phyloP scores from a whole-genome alignment of 2,329 filamentous ascomycete species.

The Waltergamsia citrina region DNA sequence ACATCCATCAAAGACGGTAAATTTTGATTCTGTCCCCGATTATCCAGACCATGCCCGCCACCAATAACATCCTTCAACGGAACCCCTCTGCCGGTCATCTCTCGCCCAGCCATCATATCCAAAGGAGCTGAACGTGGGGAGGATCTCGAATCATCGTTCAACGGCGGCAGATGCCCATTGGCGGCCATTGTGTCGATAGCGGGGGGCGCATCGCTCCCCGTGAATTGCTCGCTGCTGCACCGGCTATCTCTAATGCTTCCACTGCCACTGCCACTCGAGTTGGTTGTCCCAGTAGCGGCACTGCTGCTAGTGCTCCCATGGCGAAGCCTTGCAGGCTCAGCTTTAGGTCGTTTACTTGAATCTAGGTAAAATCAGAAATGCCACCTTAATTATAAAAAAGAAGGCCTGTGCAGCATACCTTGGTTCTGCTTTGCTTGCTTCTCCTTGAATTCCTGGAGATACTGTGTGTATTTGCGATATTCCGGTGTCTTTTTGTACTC shows the following conservation, averaged over 20 bases:
- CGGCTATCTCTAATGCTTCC: constrained; percentile 30
- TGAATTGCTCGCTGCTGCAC: constrained; percentile 36
- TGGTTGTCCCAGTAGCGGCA: constrained; percentile 22
- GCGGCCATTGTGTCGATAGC: constrained; percentile 26
- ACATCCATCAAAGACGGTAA: constrained; percentile 39
- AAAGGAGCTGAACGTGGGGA: constrained; percentile 31
- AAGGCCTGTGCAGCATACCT: constrained; percentile 28
- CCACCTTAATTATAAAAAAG: neutral
- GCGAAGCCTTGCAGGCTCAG: constrained; percentile 25
- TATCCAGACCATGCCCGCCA: neutral
- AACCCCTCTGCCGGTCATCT: neutral
- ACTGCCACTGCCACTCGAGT: constrained; percentile 29
- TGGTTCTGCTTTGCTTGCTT: constrained; percentile 52
- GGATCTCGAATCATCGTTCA: constrained; percentile 28
- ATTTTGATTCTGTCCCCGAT: neutral
- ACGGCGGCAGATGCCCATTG: neutral
- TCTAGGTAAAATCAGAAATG: neutral
- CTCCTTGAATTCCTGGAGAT: constrained; percentile 69
- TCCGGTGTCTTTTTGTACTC: constrained; percentile 71
- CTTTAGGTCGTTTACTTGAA: constrained; percentile 33
- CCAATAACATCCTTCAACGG: neutral
- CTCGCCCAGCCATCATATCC: constrained; percentile 16
- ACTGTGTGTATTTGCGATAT: constrained; percentile 60
- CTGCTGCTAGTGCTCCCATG: constrained; percentile 31
- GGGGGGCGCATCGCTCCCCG: constrained; percentile 37